Evolutionary conservation across 1,139 yeast genomes (phyloP).

Genomic region (Neolecta irregularis): DNA sequence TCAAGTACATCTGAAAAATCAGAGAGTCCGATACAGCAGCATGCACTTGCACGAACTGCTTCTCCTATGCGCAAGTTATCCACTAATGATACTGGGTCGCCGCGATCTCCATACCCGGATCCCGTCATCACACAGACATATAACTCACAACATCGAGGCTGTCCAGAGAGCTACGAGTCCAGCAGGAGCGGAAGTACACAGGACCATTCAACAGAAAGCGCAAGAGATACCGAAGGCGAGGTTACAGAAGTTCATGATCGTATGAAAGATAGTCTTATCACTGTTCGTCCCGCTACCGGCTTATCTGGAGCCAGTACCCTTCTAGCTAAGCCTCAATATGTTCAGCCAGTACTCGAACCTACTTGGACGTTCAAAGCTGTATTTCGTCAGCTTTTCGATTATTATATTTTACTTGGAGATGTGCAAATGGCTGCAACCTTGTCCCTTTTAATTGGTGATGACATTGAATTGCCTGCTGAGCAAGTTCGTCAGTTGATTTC

Average conservation of each 20-base stretch:
- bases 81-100: no score
- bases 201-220: background rate
- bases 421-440: constrained; percentile 46
- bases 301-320: no score
- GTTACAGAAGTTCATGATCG: background rate
- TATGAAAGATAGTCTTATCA: background rate
- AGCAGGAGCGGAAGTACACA: no score
- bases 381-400: constrained; percentile 26
- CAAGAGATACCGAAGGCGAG: background rate
- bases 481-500: constrained; percentile 40
- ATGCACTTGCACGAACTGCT: no score
- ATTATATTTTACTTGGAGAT: constrained; percentile 50
- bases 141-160: no score
- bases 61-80: no score
- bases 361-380: background rate
- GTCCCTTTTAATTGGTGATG: constrained; percentile 39
- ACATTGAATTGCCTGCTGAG: constrained; percentile 16
- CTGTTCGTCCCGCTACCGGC: background rate
- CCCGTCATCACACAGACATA: no score
- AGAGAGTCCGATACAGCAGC: no score
- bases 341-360: background rate
- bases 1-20: no score
- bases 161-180: no score
- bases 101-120: no score
- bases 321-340: no score